Percentiles rank a stretch among this genome's conserved stretches.
These are phyloP conservation scores for Aphanomyces euteiches DNA, from an alignment of 352 stramenopile species.

Conservation along the genomic window DNA sequence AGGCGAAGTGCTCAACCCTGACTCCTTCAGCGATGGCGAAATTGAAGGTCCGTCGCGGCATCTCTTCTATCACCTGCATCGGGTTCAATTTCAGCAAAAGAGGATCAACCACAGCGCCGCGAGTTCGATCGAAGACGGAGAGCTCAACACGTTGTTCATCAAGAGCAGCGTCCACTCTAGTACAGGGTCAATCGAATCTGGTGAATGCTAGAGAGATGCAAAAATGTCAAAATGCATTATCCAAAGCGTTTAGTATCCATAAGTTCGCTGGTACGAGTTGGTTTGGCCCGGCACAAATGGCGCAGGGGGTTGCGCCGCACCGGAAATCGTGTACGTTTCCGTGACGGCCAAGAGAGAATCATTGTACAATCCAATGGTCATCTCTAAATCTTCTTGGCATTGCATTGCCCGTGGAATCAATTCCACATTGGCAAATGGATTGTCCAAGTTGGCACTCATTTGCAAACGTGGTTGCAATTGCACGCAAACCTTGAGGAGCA, in stretches of 20 bases:
- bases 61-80: slow-evolving; percentile 22
- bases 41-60: background rate
- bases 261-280: slow-evolving; percentile 87
- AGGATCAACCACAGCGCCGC: background rate
- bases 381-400: slow-evolving; percentile 83
- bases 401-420: slow-evolving; percentile 85
- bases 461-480: slow-evolving; percentile 79
- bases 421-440: slow-evolving; percentile 84
- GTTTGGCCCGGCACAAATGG: slow-evolving; percentile 86
- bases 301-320: slow-evolving; percentile 54
- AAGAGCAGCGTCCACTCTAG: background rate
- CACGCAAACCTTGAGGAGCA: slow-evolving; percentile 83
- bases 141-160: slow-evolving; percentile 21
- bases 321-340: slow-evolving; percentile 79
- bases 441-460: slow-evolving; percentile 86
- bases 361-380: slow-evolving; percentile 86
- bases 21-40: slow-evolving; percentile 26
- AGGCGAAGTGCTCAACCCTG: slow-evolving; percentile 15
- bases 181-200: slow-evolving; percentile 24
- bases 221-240: slow-evolving; percentile 6
- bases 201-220: slow-evolving; percentile 2
- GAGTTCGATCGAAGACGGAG: slow-evolving; percentile 20
- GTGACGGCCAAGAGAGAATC: slow-evolving; percentile 82
- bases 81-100: background rate
- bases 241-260: slow-evolving; percentile 53